Evolutionary conservation across 176 grass and related monocot species (phyloP).

Genomic region (Triticum dicoccoides): DNA sequence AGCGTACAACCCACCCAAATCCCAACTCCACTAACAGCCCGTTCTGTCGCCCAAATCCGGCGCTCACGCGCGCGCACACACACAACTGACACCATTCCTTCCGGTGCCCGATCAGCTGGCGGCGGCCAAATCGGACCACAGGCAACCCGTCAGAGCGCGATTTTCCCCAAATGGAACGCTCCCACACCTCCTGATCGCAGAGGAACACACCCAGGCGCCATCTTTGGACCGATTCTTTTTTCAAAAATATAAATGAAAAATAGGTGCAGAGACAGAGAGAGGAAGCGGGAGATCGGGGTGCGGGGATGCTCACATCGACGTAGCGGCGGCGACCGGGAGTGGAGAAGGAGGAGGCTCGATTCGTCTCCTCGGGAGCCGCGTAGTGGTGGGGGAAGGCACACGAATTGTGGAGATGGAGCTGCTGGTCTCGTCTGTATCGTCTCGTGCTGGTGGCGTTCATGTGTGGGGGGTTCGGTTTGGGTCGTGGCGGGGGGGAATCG

Average conservation of each 20-base stretch:
- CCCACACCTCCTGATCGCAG: slow-evolving; percentile 28
- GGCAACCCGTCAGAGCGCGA: background rate
- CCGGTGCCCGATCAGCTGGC: background rate
- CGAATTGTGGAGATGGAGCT: slow-evolving; percentile 30
- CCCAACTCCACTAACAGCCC: background rate
- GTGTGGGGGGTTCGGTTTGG: slow-evolving; percentile 3
- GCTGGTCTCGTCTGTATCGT: slow-evolving; percentile 14
- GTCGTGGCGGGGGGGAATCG: background rate
- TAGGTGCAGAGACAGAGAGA: background rate
- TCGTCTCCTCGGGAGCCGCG: slow-evolving; percentile 47
- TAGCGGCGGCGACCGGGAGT: background rate
- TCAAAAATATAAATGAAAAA: background rate
- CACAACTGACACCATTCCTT: background rate
- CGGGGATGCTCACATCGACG: slow-evolving; percentile 55
- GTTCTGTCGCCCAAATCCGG: slow-evolving; percentile 21
- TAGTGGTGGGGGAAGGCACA: background rate
- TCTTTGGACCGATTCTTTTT: background rate
- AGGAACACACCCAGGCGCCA: background rate
- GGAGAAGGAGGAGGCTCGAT: slow-evolving; percentile 22
- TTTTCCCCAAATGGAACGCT: background rate
- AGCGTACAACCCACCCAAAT: background rate
- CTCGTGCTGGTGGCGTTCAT: slow-evolving; percentile 14
- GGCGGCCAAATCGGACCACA: slow-evolving; percentile 1
- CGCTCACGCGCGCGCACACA: background rate
- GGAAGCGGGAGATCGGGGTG: slow-evolving; percentile 9